Conservation (phyloP, 257 asterid species). For the Solanum microdontum region DNA sequence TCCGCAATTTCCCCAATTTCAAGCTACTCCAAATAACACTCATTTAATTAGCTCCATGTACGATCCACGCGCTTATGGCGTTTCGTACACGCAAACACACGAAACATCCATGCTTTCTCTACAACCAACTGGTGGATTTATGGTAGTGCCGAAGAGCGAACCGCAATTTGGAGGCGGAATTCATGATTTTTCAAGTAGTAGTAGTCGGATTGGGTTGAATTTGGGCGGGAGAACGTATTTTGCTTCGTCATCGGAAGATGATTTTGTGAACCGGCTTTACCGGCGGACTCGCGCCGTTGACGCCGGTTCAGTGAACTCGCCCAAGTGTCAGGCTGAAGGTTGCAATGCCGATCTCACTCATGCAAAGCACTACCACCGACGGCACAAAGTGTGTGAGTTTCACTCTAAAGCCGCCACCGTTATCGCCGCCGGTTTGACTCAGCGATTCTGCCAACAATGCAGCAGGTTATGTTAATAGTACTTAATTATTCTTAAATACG, state of each 20-base stretch:
- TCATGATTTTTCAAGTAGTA: slow-evolving; percentile 13
- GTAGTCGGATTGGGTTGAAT: slow-evolving; percentile 59
- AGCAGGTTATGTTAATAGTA: slow-evolving; percentile 67
- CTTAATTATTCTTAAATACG: not conserved
- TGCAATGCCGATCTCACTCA: slow-evolving; percentile 84
- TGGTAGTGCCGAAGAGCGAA: slow-evolving; percentile 69
- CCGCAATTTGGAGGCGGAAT: slow-evolving; percentile 33
- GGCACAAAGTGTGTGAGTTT: slow-evolving; percentile 97
- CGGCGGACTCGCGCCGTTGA: slow-evolving; percentile 77
- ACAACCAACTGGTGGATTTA: slow-evolving; percentile 55
- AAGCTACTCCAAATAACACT: slow-evolving; percentile 2
- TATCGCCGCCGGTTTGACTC: slow-evolving; percentile 85
- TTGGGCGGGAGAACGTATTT: slow-evolving; percentile 88
- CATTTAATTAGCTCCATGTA: slow-evolving; percentile 20
- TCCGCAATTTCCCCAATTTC: slow-evolving; percentile 17
- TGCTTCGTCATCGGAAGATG: slow-evolving; percentile 72
- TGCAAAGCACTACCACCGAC: slow-evolving; percentile 96
- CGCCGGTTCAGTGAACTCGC: slow-evolving; percentile 58
- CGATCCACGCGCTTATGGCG: slow-evolving; percentile 40
- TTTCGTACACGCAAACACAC: slow-evolving; percentile 22
- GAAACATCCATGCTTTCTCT: slow-evolving; percentile 36
- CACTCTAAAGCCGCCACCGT: slow-evolving; percentile 94
- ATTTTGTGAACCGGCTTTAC: slow-evolving; percentile 91
- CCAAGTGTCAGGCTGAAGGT: slow-evolving; percentile 89
- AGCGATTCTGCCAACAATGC: slow-evolving; percentile 98